phyloP scores from a whole-genome alignment of 805 yeast species.

The Wickerhamiella brachini region DNA sequence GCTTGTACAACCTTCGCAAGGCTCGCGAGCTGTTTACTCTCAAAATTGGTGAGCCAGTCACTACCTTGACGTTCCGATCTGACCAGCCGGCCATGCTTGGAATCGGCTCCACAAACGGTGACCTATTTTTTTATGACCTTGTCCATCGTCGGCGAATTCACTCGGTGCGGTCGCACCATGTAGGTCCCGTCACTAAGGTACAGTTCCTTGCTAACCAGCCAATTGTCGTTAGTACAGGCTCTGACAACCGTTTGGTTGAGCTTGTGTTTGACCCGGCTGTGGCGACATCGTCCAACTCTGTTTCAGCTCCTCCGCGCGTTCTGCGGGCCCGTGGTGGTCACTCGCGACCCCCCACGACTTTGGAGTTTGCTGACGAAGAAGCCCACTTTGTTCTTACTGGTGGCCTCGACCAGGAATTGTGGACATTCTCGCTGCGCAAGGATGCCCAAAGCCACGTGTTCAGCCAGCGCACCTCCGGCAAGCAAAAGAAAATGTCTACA shows the following conservation, averaged over 20 bases:
- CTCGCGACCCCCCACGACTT: slow-evolving; percentile 69
- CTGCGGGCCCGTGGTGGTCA: slow-evolving; percentile 97
- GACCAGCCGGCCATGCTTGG: slow-evolving; percentile 80
- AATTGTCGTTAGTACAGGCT: slow-evolving; percentile 75
- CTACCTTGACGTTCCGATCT: slow-evolving; percentile 70
- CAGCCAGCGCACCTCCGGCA: slow-evolving; percentile 51
- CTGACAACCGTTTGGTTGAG: slow-evolving; percentile 80
- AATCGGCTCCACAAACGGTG: slow-evolving; percentile 68
- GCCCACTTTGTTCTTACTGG: slow-evolving; percentile 81
- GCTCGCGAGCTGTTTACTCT: slow-evolving; percentile 41
- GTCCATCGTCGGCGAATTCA: slow-evolving; percentile 62
- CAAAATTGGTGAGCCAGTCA: slow-evolving; percentile 28
- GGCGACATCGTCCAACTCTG: slow-evolving; percentile 38
- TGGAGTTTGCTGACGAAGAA: slow-evolving; percentile 62
- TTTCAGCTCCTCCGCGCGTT: slow-evolving; percentile 79
- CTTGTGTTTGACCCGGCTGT: slow-evolving; percentile 87
- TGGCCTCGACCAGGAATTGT: slow-evolving; percentile 70
- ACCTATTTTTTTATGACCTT: slow-evolving; percentile 72
- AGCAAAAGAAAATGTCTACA: slow-evolving; percentile 9
- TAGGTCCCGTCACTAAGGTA: slow-evolving; percentile 66
- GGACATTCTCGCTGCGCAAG: slow-evolving; percentile 86
- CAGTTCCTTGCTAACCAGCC: slow-evolving; percentile 85
- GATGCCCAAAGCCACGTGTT: slow-evolving; percentile 93
- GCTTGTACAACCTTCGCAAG: slow-evolving; percentile 52
- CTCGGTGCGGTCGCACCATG: slow-evolving; percentile 56